These are phyloP conservation scores for Prunus armeniaca DNA, from an alignment of 306 rosid species.

Conservation along the genomic window DNA sequence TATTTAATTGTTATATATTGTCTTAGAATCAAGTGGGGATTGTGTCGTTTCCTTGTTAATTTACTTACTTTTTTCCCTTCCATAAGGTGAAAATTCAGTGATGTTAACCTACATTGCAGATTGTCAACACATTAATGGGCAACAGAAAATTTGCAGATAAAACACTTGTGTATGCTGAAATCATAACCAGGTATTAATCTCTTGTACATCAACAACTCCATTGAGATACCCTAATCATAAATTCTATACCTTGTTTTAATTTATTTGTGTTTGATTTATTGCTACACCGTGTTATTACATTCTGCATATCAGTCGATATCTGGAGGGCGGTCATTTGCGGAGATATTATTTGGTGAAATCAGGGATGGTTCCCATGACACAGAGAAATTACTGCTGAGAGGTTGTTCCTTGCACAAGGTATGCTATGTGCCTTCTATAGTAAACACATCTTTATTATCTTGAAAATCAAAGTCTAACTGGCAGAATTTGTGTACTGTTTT, in stretches of 20 bases:
- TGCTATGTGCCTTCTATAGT: constrained; percentile 20
- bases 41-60: constrained; percentile 7
- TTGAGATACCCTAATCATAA: neutral
- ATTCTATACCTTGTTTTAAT: neutral
- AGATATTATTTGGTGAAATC: constrained; percentile 70
- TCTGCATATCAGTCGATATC: constrained; percentile 70
- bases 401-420: constrained; percentile 92
- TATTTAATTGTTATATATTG: constrained; percentile 10
- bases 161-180: constrained; percentile 86
- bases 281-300: constrained; percentile 1
- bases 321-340: constrained; percentile 85
- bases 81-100: constrained; percentile 14
- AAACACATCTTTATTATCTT: constrained; percentile 13
- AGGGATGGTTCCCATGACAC: constrained; percentile 40
- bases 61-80: constrained; percentile 14
- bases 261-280: neutral
- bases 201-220: constrained; percentile 2
- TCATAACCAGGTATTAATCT: constrained; percentile 72
- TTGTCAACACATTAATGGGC: constrained; percentile 65
- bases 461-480: constrained; percentile 2
- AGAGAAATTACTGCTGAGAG: constrained; percentile 62
- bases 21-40: constrained; percentile 15
- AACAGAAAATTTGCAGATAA: constrained; percentile 58
- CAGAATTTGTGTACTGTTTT: neutral
- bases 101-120: constrained; percentile 41